Base-by-base conservation (phyloP, 371 early-diverging fungal genomes). In the Mucor irregularis region DNA sequence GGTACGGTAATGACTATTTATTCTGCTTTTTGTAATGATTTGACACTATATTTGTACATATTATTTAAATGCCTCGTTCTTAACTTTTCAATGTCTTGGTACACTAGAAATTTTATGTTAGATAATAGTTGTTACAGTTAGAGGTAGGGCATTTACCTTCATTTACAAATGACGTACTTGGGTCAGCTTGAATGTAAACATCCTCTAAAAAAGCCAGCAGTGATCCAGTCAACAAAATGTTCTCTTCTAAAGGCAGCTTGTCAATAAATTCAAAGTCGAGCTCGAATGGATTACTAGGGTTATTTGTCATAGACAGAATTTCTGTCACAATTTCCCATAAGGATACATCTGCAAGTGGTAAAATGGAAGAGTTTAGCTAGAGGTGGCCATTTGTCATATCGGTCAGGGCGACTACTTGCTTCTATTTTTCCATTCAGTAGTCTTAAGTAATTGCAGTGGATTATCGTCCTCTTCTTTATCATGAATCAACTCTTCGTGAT, bases 271-370 rank as follows among this genome's bases (percentile, higher is more conserved):
- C 62, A 46, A 80, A 76, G 39, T 90, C 82, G 13, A 91, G 61
- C 24, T 84, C 80, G 62, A 92, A 91, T 5, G 92, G 92, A 62
- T 91, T 91, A 17, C 69, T 56, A 11, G 84, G 80, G 17, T 62
- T 56, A 8, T 80, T 66, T n/a, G 83, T 80, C 48, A 82, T 64
- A 2, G 56, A 46, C 5, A 91, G 59, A 13, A 92, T 78, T 69
- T 92, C 92, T 14, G 81, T 83, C 21, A 92, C 67, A n/a, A 92
- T 86, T 53, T 92, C 88, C 88, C 89, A 89, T 13, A 89, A 71
- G 5, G 76, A 61, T 2, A 92, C 76, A 49, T 90, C 90, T 85
- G 58, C 3, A 44, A 35, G 38, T 21, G 2, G 35, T 10, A 45
- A 24, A 17, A 25, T 19, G 35, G 16, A 48, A 49, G n/a, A n/a